Evolutionary conservation across 148 eudicot species (phyloP), one percentile per base, ranked within the genome.

Genomic region (Chenopodium berlandieri): DNA sequence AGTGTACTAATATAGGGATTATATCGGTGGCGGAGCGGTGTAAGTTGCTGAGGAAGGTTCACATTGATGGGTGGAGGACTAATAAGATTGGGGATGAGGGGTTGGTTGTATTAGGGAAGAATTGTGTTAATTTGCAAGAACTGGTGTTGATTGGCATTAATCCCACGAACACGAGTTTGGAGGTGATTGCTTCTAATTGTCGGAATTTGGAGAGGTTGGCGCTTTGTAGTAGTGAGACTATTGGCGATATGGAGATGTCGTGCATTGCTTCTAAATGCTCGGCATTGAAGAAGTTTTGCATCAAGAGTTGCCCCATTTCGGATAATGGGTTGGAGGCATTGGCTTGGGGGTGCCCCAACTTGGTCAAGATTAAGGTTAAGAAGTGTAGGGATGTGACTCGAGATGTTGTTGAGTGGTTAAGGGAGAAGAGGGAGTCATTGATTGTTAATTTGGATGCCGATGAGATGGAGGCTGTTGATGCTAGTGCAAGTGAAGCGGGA

Each of bases 21-120:
- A 83, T 84, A 2, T 77, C 89, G 5, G 56, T 94, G 20, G 91
- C 95, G 0, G 92, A 90, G 74, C 82, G 77, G 50, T 94, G 97
- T 86, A 94, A 79, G 88, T 62, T 87, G 20, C 84, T 94, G 84
- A 88, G 92, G 86, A 93, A 93, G 90, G 89, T 93, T 44, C 95
- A 93, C 40, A 90, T 93, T 65, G 97, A 93, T 72, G 97, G 97
- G 60, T 93, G 97, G 97, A 91, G 94, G 79, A 91, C 97, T 32
- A 92, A 93, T 46, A 82, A 92, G 84, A 94, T 94, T 68, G 97
- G 97, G 10, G 91, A 92, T 74, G 91, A 89, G 47, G 94, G 95
- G 13, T 82, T 94, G 79, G 73, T 77, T 74, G 90, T 91, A 1
- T 82, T 94, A 34, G 97, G 90, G 13, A 91, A 86, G 84, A 84